Conservation (phyloP, 2,329 filamentous ascomycete genomes). For the Triangularia setosa region DNA sequence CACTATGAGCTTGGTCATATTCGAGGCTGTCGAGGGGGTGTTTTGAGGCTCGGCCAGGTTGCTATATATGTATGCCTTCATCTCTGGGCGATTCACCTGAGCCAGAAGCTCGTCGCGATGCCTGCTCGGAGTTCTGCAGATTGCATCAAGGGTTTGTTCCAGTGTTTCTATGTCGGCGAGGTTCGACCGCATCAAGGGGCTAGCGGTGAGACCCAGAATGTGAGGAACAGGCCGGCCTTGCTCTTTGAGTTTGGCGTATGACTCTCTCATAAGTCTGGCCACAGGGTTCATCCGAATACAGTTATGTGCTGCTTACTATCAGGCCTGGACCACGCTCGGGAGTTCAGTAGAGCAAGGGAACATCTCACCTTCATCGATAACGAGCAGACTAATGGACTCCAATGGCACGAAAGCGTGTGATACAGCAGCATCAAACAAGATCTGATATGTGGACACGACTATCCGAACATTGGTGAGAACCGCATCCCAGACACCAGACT, state of each 20-base stretch:
- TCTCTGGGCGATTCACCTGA: slow-evolving; percentile 62
- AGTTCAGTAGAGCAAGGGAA: background rate
- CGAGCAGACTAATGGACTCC: slow-evolving; percentile 59
- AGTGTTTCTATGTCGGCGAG: slow-evolving; percentile 54
- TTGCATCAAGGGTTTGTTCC: slow-evolving; percentile 66
- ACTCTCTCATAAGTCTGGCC: slow-evolving; percentile 67
- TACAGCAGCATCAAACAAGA: slow-evolving; percentile 73
- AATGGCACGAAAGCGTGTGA: slow-evolving; percentile 70
- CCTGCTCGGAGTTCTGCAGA: slow-evolving; percentile 63
- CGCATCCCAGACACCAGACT: slow-evolving; percentile 59
- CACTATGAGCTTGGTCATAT: slow-evolving; percentile 42
- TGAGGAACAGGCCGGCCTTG: slow-evolving; percentile 48
- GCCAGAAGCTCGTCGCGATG: slow-evolving; percentile 67
- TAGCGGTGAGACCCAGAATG: slow-evolving; percentile 78
- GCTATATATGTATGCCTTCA: slow-evolving; percentile 39
- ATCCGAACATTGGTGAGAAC: slow-evolving; percentile 62
- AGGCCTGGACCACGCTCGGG: slow-evolving; percentile 14
- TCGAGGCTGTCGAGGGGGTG: slow-evolving; percentile 25
- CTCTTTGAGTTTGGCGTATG: slow-evolving; percentile 56
- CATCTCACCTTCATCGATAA: slow-evolving; percentile 74
- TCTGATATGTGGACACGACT: slow-evolving; percentile 73
- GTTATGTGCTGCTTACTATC: slow-evolving; percentile 60
- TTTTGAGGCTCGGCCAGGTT: slow-evolving; percentile 28
- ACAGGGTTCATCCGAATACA: slow-evolving; percentile 62
- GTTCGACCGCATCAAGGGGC: slow-evolving; percentile 63